Evolutionary conservation across 768 basidiomycete species (phyloP).

Genomic region (Collybia sp.): DNA sequence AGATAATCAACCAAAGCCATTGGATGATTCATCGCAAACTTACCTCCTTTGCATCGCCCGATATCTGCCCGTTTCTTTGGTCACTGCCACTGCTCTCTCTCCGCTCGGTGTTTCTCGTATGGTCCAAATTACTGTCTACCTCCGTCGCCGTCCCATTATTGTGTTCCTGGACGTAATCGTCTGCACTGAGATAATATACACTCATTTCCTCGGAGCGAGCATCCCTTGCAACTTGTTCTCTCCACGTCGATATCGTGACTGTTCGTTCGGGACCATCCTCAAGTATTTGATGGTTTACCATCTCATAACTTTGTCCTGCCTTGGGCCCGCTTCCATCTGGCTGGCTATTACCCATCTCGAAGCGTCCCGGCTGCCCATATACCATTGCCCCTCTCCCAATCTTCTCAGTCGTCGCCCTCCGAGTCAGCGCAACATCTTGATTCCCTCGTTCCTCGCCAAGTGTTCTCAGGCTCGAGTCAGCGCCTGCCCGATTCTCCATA

Average conservation of each 20-base stretch:
- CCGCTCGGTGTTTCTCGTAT: neutral
- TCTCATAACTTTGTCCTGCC: constrained; percentile 36
- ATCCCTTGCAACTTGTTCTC: constrained; percentile 45
- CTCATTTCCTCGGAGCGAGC: constrained; percentile 33
- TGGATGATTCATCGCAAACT: neutral
- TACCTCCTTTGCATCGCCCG: neutral
- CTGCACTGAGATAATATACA: constrained; percentile 38
- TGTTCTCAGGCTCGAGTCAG: constrained; percentile 12
- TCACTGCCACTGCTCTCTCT: neutral
- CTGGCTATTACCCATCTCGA: constrained; percentile 4
- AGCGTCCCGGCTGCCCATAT: constrained; percentile 6
- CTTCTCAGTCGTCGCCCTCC: constrained; percentile 7
- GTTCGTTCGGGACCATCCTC: constrained; percentile 48
- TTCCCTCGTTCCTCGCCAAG: constrained; percentile 5
- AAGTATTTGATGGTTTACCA: constrained; percentile 34
- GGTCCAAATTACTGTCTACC: constrained; percentile 6
- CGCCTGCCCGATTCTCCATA: constrained; percentile 15
- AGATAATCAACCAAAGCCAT: neutral
- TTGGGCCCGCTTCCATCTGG: constrained; percentile 16
- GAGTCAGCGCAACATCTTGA: constrained; percentile 4
- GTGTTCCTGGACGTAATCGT: constrained; percentile 24
- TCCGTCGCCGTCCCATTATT: constrained; percentile 12
- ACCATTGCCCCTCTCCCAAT: neutral
- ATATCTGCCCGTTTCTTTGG: constrained; percentile 3
- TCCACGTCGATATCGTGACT: constrained; percentile 52